phyloP scores from a whole-genome alignment of 495 filamentous ascomycete genomes.

The Lasiosphaeria ovina region DNA sequence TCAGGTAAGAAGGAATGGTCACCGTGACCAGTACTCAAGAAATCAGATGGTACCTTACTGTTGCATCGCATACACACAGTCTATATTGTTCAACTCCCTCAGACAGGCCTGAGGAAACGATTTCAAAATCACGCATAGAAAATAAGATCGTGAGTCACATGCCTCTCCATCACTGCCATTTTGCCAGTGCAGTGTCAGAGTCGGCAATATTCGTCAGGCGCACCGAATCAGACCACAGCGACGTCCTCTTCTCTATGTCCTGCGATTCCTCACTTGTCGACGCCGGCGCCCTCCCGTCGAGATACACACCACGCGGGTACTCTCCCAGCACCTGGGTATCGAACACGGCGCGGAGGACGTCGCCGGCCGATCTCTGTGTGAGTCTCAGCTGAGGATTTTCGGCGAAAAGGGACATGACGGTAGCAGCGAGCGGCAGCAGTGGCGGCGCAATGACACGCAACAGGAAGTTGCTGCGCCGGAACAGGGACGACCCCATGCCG shows the following conservation, averaged over 20 bases:
- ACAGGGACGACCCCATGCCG: not conserved
- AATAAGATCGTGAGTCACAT: not conserved
- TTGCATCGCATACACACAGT: no score
- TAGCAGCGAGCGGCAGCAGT: not conserved
- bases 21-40: no score
- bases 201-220: not conserved
- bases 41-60: no score
- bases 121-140: not conserved
- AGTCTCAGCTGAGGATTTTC: not conserved
- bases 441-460: not conserved
- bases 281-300: not conserved
- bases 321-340: not conserved
- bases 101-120: no score
- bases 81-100: no score
- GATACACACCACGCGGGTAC: not conserved
- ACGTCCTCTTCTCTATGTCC: not conserved
- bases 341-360: not conserved
- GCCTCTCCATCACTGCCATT: not conserved
- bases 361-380: not conserved
- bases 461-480: not conserved
- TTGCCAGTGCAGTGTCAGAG: not conserved
- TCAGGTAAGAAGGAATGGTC: no score
- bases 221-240: not conserved
- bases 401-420: not conserved
- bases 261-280: not conserved